Percentiles rank a stretch among this genome's conserved stretches.
These are phyloP conservation scores for Polygonum aviculare DNA, from an alignment of 148 eudicot genomes.

Conservation along the genomic window DNA sequence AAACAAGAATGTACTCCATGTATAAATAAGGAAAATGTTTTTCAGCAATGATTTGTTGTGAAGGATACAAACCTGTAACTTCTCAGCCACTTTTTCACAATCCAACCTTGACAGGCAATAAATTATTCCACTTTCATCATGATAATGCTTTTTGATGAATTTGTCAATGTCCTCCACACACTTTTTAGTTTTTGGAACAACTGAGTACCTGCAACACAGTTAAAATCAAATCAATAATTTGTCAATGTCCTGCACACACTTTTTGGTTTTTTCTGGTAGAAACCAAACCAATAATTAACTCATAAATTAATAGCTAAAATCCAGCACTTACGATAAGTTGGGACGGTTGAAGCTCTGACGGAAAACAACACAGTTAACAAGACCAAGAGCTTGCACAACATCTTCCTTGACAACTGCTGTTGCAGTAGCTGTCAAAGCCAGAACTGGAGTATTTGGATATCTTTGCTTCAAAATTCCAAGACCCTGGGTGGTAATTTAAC, in stretches of 20 bases:
- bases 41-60: not conserved
- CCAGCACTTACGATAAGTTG: slow-evolving; percentile 55
- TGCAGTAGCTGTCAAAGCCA: slow-evolving; percentile 98
- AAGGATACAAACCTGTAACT: slow-evolving; percentile 56
- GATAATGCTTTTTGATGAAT: slow-evolving; percentile 55
- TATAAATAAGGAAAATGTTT: not conserved
- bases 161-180: slow-evolving; percentile 87
- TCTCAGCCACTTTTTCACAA: slow-evolving; percentile 94
- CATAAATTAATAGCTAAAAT: slow-evolving; percentile 1
- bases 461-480: slow-evolving; percentile 93
- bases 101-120: slow-evolving; percentile 98
- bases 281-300: not conserved
- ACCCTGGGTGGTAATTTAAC: slow-evolving; percentile 32
- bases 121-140: slow-evolving; percentile 90
- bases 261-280: slow-evolving; percentile 48
- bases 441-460: slow-evolving; percentile 75
- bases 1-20: not conserved
- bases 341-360: slow-evolving; percentile 98
- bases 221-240: slow-evolving; percentile 21
- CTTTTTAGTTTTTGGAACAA: slow-evolving; percentile 86
- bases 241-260: slow-evolving; percentile 88
- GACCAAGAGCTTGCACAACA: slow-evolving; percentile 99
- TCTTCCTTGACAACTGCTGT: slow-evolving; percentile 96
- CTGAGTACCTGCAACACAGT: slow-evolving; percentile 58
- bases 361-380: slow-evolving; percentile 77